A percentile compares a stretch with the other conserved stretches of the same genome.
Evolutionary conservation across 192 early-diverging fungal genomes (phyloP).

Genomic region (Coemansia sp.): DNA sequence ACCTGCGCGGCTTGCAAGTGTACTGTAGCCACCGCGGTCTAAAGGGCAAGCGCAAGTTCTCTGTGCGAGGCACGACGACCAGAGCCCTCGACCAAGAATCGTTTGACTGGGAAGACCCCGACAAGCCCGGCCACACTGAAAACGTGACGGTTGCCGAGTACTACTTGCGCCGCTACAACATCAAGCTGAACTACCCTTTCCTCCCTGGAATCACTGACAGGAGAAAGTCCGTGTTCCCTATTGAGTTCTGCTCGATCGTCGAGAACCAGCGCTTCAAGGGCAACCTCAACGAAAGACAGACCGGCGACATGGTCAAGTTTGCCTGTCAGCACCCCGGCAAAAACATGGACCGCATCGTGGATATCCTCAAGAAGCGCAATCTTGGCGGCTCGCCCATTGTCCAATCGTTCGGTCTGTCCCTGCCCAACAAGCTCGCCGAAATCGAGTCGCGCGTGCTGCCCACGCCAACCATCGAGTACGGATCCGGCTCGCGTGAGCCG

Average conservation of each 20-base stretch:
- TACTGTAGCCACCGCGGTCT: conserved; percentile 60
- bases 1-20: conserved; percentile 60
- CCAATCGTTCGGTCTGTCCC: conserved; percentile 72
- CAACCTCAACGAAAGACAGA: conserved; percentile 84
- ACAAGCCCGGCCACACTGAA: conserved; percentile 52
- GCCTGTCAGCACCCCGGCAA: conserved; percentile 83
- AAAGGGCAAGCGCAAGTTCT: conserved; percentile 71
- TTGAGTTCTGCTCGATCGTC: conserved; percentile 87
- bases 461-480: conserved; percentile 76
- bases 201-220: conserved; percentile 81
- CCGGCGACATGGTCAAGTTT: conserved; percentile 94
- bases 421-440: conserved; percentile 67
- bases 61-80: conserved; percentile 68
- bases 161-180: conserved; percentile 76
- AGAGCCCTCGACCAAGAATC: conserved; percentile 70
- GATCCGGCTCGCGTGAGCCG: conserved; percentile 51
- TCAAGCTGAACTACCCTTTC: conserved; percentile 70
- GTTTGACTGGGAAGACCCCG: conserved; percentile 66
- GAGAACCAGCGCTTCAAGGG: conserved; percentile 81
- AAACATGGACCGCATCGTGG: conserved; percentile 78
- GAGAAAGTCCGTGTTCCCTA: conserved; percentile 73
- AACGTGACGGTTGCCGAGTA: conserved; percentile 75
- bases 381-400: conserved; percentile 74
- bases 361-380: conserved; percentile 66
- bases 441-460: conserved; percentile 80